Evolutionary conservation across 257 asterid genomes (phyloP).

Genomic region (Solanum ahanhuiri): DNA sequence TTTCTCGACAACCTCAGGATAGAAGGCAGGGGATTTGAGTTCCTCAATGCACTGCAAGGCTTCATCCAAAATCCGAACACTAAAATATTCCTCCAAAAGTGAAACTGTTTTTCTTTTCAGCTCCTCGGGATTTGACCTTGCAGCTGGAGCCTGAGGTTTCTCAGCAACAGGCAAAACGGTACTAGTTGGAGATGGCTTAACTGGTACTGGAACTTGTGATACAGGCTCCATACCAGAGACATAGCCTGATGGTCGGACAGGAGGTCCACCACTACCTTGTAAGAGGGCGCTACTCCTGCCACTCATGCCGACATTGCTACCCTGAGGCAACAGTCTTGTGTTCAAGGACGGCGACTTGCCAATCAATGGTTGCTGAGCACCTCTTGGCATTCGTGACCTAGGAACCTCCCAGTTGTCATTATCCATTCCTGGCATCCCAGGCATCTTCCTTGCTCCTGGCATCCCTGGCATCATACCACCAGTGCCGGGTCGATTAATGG

Average conservation of each 20-base stretch:
- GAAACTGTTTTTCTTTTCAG: slow-evolving; percentile 57
- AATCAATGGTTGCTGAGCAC: slow-evolving; percentile 8
- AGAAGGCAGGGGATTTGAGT: slow-evolving; percentile 67
- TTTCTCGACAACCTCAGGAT: slow-evolving; percentile 69
- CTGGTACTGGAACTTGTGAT: background rate
- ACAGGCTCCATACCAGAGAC: background rate
- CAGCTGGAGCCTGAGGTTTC: slow-evolving; percentile 23
- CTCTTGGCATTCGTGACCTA: slow-evolving; percentile 73
- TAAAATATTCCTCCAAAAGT: slow-evolving; percentile 71
- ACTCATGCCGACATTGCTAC: background rate
- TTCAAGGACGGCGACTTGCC: background rate
- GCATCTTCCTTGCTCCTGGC: slow-evolving; percentile 90
- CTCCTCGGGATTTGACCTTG: slow-evolving; percentile 25
- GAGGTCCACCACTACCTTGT: slow-evolving; percentile 49
- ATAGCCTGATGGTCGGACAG: slow-evolving; percentile 20
- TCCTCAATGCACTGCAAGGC: slow-evolving; percentile 79
- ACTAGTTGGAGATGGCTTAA: background rate
- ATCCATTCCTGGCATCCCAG: slow-evolving; percentile 73
- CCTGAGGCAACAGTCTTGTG: background rate
- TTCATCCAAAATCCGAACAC: slow-evolving; percentile 56
- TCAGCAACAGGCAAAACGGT: background rate
- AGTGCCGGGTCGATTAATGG: slow-evolving; percentile 36
- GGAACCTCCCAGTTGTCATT: slow-evolving; percentile 77
- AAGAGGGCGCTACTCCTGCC: slow-evolving; percentile 55
- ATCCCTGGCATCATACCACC: slow-evolving; percentile 82